phyloP scores from a whole-genome alignment of 2,329 filamentous ascomycete species.

The Colletotrichum sansevieriae region DNA sequence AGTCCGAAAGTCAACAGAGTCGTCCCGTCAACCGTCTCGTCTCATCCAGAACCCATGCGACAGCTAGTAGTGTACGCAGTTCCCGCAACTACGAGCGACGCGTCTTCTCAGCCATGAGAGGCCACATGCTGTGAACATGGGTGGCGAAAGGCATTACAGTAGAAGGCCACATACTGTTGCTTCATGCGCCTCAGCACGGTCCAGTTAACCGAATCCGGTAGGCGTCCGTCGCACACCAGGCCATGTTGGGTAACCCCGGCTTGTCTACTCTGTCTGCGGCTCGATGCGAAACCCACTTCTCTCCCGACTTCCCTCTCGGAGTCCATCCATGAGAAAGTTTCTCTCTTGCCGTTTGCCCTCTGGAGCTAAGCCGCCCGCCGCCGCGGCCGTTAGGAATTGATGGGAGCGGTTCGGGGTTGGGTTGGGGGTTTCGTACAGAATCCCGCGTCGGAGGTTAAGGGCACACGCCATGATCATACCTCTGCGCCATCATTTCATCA shows the following conservation, averaged over 20 bases:
- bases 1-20: neutral
- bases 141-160: too few species aligned
- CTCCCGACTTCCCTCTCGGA: conserved; percentile 16
- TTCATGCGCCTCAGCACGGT: conserved; percentile 30
- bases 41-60: conserved; percentile 9
- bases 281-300: conserved; percentile 16
- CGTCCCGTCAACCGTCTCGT: conserved; percentile 20
- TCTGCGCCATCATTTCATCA: conserved; percentile 24
- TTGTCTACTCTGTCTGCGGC: conserved; percentile 36
- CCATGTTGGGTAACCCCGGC: conserved; percentile 30
- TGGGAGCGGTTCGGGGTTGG: neutral
- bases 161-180: conserved; percentile 17
- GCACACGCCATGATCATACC: conserved; percentile 11
- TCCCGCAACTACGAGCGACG: conserved; percentile 11
- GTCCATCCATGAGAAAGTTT: conserved; percentile 1
- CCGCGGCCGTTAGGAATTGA: conserved; percentile 12
- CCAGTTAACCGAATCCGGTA: conserved; percentile 20
- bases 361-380: neutral
- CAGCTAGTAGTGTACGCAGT: neutral
- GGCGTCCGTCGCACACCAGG: neutral
- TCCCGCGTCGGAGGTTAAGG: conserved; percentile 34
- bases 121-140: neutral
- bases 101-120: conserved; percentile 28
- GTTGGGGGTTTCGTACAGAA: conserved; percentile 24
- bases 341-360: conserved; percentile 8